A percentile compares a stretch with the other conserved stretches of the same genome.
These are phyloP conservation scores for Solanum neorickii DNA, from an alignment of 257 asterid genomes.

Conservation along the genomic window DNA sequence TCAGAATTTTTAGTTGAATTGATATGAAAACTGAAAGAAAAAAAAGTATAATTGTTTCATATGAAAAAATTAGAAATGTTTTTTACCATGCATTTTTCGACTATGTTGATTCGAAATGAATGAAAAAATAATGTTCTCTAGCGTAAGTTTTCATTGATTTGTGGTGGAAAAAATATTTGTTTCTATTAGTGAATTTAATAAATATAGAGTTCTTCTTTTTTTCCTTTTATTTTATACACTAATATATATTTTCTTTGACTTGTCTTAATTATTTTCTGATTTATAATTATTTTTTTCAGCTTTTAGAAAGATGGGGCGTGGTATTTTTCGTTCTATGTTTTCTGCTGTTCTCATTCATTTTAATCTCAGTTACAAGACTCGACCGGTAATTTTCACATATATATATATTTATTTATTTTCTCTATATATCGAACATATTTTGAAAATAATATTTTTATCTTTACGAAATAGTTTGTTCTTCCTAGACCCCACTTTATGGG, in stretches of 20 bases:
- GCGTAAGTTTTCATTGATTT: no score
- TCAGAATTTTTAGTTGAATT: background rate
- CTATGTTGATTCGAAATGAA: background rate
- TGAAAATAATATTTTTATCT: fast-evolving
- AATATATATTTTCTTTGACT: background rate
- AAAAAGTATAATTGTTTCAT: no score
- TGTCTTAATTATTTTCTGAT: background rate
- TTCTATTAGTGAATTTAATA: background rate
- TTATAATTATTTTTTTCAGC: constrained; percentile 22
- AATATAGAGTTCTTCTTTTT: background rate
- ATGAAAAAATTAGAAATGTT: no score
- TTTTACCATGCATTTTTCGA: no score
- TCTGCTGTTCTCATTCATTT: constrained; percentile 60
- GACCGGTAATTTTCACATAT: constrained; percentile 28
- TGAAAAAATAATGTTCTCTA: background rate
- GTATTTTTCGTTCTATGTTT: constrained; percentile 31
- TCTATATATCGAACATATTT: no score
- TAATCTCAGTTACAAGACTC: constrained; percentile 59
- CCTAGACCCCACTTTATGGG: no score
- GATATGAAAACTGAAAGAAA: background rate
- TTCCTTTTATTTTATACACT: background rate
- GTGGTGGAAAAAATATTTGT: background rate
- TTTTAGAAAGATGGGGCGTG: constrained; percentile 66
- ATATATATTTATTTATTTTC: no score
- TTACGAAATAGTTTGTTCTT: fast-evolving